Base-by-base conservation (phyloP, 148 eudicot species). In the Vaccinium darrowii region DNA sequence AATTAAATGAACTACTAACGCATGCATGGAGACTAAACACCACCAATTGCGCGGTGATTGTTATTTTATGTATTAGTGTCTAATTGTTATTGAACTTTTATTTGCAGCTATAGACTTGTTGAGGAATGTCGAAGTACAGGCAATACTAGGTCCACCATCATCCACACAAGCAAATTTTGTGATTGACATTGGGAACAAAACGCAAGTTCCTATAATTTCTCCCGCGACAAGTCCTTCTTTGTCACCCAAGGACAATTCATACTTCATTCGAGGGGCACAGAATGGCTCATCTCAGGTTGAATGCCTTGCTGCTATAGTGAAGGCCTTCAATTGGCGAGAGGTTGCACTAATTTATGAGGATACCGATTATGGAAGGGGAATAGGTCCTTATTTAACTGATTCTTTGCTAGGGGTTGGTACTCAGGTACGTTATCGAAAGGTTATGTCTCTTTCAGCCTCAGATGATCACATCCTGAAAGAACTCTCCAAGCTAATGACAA, bases 121-220 rank as follows among this genome's bases (percentile, higher is more conserved):
- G 30, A 65, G 0, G 23, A 65, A 65, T 65, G 14, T 23, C 33
- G 5, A 65, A 23, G 72, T 65, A 65, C 72, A 65, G 33, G 72
- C 30, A 25, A 65, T 65, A 65, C 72, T 94, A 3, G 95, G 95
- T 14, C 94, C 92, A 54, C 91, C 88, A 80, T 85, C 82, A 84
- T 91, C 94, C 21, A 81, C 79, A 57, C 91, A 92, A 87, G 91
- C 92, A 75, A 88, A 91, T 80, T 94, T 92, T 82, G 91, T 90
- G 27, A 89, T 86, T 25, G 90, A 86, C 67, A 83, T 94, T 3
- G 91, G 91, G 1, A 72, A 87, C 19, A 92, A 85, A 86, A 86
- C 89, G 43, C 88, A 86, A 77, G 93, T 92, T 79, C 97, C 95
- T 25, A 90, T 94, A 58, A 76, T 94, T 21, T 92, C 97, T 5